Evolutionary conservation across 1,284 basidiomycete species (phyloP).

Genomic region (Ganoderma multipileum): DNA sequence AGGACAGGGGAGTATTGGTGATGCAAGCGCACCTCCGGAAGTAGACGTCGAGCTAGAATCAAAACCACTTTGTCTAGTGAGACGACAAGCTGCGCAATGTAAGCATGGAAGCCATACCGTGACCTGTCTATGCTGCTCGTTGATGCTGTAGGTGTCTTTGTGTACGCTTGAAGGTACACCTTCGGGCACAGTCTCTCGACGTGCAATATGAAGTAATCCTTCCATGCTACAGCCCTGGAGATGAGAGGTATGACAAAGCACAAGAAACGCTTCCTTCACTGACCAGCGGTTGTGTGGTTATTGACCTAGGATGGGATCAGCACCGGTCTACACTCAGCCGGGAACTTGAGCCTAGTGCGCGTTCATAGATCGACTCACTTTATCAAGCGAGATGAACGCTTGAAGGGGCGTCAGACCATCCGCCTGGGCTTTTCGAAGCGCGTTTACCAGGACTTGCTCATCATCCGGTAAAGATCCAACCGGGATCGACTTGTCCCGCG

Average conservation of each 20-base stretch:
- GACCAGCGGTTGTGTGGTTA: conserved; percentile 14
- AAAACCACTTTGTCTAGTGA: background rate
- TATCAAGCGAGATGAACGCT: background rate
- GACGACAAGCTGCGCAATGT: background rate
- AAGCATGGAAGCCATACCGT: background rate
- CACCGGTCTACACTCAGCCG: background rate
- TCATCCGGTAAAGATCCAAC: background rate
- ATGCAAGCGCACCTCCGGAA: background rate
- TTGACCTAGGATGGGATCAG: conserved; percentile 13
- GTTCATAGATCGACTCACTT: conserved; percentile 6
- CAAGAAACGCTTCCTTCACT: background rate
- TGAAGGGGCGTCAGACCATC: background rate
- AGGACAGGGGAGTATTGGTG: no score
- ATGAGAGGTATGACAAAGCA: background rate
- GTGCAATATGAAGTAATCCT: conserved; percentile 22
- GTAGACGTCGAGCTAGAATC: background rate
- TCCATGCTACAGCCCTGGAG: conserved; percentile 13
- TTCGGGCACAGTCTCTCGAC: conserved; percentile 13
- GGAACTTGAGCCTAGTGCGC: background rate
- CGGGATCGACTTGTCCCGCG: background rate
- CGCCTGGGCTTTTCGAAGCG: background rate
- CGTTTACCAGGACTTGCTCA: background rate
- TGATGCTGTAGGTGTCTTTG: background rate
- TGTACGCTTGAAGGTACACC: background rate
- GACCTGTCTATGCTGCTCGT: background rate